These are phyloP conservation scores for Fonsecaea pugnacius DNA, from an alignment of 2,329 filamentous ascomycete genomes.

Conservation along the genomic window DNA sequence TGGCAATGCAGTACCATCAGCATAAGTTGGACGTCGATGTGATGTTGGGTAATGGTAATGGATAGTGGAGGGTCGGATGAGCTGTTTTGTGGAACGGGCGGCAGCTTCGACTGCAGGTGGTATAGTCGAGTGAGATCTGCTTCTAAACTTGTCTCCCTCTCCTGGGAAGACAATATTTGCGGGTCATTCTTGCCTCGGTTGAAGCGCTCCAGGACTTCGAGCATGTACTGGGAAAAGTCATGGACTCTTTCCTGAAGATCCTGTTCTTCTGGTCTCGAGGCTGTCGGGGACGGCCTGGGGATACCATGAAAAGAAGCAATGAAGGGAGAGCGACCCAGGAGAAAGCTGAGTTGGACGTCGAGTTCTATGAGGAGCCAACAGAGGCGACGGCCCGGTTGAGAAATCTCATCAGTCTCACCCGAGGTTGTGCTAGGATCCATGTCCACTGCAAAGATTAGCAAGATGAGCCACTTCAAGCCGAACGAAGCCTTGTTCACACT, in stretches of 20 bases:
- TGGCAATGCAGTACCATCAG: constrained; percentile 25
- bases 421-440: neutral
- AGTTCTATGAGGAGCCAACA: constrained; percentile 33
- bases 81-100: constrained; percentile 18
- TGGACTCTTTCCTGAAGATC: constrained; percentile 12
- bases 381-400: constrained; percentile 25
- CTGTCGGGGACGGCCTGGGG: constrained; percentile 11
- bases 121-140: constrained; percentile 16
- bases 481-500: constrained; percentile 7
- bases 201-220: constrained; percentile 19
- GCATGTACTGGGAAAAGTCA: constrained; percentile 26
- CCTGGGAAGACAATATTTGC: neutral
- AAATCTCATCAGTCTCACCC: constrained; percentile 1
- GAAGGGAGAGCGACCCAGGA: constrained; percentile 28
- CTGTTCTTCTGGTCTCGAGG: constrained; percentile 12
- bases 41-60: constrained; percentile 24
- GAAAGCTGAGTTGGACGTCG: constrained; percentile 29
- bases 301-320: constrained; percentile 18
- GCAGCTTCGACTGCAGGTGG: constrained; percentile 20
- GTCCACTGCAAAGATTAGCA: constrained; percentile 25
- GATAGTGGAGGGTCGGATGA: constrained; percentile 15
- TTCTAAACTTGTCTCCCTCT: constrained; percentile 13
- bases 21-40: constrained; percentile 29
- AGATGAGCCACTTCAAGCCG: neutral
- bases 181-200: constrained; percentile 4